Conservation (phyloP, 768 basidiomycete genomes). For the Podaxis mareebaensis region DNA sequence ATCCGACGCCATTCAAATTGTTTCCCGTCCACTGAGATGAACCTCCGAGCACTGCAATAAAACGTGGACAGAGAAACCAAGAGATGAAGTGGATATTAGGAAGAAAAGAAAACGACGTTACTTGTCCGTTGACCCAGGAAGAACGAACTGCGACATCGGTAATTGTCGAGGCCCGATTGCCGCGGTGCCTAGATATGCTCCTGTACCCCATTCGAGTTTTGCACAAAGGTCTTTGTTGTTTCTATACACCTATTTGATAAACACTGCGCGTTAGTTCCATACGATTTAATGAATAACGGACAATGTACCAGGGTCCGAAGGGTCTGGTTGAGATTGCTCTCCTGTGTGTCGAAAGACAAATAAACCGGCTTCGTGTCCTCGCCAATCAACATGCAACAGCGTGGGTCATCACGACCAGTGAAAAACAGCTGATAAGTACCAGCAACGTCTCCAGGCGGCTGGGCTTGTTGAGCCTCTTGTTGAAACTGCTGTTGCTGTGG, state of each 20-base stretch:
- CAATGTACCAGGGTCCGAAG: conserved; percentile 51
- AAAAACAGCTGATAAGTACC: conserved; percentile 63
- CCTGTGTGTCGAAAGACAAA: conserved; percentile 66
- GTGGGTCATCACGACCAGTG: conserved; percentile 69
- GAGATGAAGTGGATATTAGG: not conserved
- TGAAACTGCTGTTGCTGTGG: conserved; percentile 5
- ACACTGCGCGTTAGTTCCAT: conserved; percentile 16
- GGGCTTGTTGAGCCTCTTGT: not conserved
- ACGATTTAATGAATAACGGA: conserved; percentile 16
- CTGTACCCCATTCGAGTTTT: conserved; percentile 49
- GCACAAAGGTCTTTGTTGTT: conserved; percentile 53
- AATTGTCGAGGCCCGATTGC: conserved; percentile 54
- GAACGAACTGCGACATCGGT: conserved; percentile 65
- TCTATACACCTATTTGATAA: conserved; percentile 36
- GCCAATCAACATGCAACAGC: conserved; percentile 67
- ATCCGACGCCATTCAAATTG: conserved; percentile 68
- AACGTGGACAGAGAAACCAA: conserved; percentile 15
- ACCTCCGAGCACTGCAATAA: conserved; percentile 55
- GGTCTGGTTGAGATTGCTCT: conserved; percentile 40
- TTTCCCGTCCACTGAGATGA: conserved; percentile 55
- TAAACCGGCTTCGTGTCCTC: conserved; percentile 59
- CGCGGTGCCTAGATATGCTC: conserved; percentile 56
- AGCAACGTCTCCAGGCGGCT: conserved; percentile 22
- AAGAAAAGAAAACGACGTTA: conserved; percentile 29
- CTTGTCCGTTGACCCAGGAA: conserved; percentile 51